phyloP scores from a whole-genome alignment of 306 rosid species.

The Boehmeria nivea region DNA sequence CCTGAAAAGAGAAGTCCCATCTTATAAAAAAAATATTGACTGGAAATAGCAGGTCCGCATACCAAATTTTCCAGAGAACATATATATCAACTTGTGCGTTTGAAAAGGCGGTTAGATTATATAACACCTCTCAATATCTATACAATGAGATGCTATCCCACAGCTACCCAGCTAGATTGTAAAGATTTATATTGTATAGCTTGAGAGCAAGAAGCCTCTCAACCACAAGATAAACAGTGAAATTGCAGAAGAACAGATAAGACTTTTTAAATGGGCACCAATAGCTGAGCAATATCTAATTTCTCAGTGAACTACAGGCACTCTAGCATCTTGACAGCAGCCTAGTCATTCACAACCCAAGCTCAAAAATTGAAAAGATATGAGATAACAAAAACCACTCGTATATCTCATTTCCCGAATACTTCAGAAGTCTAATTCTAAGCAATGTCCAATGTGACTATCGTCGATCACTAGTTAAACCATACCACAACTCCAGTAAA shows the following conservation, averaged over 20 bases:
- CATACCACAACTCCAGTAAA: background rate
- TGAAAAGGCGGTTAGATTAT: constrained; percentile 18
- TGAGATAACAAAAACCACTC: no score
- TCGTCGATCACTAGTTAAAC: no score
- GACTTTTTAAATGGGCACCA: background rate
- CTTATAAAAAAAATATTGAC: constrained; percentile 40
- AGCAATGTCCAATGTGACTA: no score
- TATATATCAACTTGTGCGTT: constrained; percentile 22
- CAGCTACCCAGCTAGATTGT: background rate
- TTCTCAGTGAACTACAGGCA: no score
- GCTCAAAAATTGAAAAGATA: no score
- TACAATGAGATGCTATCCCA: constrained; percentile 15
- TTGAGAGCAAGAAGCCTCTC: background rate
- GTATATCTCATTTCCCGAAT: no score
- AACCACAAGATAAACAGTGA: no score
- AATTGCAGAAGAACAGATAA: background rate
- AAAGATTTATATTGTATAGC: no score
- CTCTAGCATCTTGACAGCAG: no score
- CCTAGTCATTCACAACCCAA: no score
- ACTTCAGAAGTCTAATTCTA: no score
- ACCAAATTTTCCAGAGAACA: constrained; percentile 29
- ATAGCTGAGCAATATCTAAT: no score
- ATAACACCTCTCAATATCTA: constrained; percentile 17
- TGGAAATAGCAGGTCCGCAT: constrained; percentile 25
- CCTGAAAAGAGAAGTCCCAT: constrained; percentile 77